A percentile compares a stretch with the other conserved stretches of the same genome.
Conservation (phyloP, 2,329 filamentous ascomycete species). For the Fusarium odoratissimum region DNA sequence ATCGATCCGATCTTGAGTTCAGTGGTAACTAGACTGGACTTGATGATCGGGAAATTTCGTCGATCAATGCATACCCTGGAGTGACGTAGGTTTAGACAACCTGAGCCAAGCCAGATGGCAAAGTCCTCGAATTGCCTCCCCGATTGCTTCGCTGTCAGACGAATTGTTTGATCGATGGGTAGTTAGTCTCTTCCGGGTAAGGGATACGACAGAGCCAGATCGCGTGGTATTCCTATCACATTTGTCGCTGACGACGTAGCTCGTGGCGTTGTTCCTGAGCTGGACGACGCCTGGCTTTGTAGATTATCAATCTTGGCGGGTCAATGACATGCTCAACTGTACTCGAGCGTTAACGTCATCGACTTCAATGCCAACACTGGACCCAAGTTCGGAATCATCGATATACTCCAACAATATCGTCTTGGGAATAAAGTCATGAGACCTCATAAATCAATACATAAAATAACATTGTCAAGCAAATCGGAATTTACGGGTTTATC, state of each 20-base stretch:
- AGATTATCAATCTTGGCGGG: neutral
- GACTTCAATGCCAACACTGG: neutral
- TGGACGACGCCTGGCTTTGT: neutral
- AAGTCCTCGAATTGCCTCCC: conserved; percentile 3
- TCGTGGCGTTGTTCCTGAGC: conserved; percentile 25
- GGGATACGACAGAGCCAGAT: conserved; percentile 5
- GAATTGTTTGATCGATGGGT: conserved; percentile 19
- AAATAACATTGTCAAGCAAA: conserved; percentile 14
- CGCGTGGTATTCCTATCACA: conserved; percentile 8
- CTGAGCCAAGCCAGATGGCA: conserved; percentile 20
- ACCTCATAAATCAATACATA: neutral
- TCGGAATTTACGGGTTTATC: conserved; percentile 32
- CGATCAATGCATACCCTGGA: conserved; percentile 24
- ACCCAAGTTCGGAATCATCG: neutral
- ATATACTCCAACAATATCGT: neutral
- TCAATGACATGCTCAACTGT: conserved; percentile 19
- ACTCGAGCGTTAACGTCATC: conserved; percentile 22
- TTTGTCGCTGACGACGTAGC: neutral
- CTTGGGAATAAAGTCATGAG: neutral
- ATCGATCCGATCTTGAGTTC: conserved; percentile 5
- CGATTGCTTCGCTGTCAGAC: conserved; percentile 3
- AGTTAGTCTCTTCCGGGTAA: conserved; percentile 20
- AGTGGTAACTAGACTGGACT: neutral
- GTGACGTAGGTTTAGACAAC: conserved; percentile 21
- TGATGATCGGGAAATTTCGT: conserved; percentile 8